A percentile compares a stretch with the other conserved stretches of the same genome.
Conservation (phyloP, 768 basidiomycete genomes). For the Royoungia palumana region DNA sequence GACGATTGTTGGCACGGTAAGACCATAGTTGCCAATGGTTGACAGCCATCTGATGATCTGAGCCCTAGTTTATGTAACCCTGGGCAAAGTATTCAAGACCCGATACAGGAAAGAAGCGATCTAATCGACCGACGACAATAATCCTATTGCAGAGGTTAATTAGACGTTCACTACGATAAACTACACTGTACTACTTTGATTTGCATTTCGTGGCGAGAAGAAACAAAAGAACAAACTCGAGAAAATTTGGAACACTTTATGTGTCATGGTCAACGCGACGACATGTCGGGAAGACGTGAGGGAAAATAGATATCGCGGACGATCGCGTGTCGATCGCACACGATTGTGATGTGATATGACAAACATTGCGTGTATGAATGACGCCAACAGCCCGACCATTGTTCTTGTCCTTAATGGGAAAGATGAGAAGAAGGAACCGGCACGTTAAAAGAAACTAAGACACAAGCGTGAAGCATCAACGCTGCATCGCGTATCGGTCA, state of each 20-base stretch:
- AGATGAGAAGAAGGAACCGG: neutral
- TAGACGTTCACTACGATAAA: slow-evolving; percentile 23
- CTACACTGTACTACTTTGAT: slow-evolving; percentile 21
- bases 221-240: too few species aligned
- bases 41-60: too few species aligned
- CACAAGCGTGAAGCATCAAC: slow-evolving; percentile 7
- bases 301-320: slow-evolving; percentile 15
- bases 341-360: slow-evolving; percentile 1
- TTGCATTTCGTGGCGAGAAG: slow-evolving; percentile 6
- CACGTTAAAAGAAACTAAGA: neutral
- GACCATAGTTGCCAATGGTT: too few species aligned
- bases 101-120: too few species aligned
- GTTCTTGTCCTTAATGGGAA: neutral
- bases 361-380: slow-evolving; percentile 6
- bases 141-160: slow-evolving; percentile 7
- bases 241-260: too few species aligned
- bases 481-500: slow-evolving; percentile 28
- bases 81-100: too few species aligned
- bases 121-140: too few species aligned
- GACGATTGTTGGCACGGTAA: too few species aligned
- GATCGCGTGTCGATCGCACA: neutral
- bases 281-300: neutral
- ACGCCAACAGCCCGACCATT: slow-evolving; percentile 7
- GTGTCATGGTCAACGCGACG: too few species aligned
- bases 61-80: too few species aligned